Percentiles rank a stretch among this genome's conserved stretches.
Evolutionary conservation across 2,329 filamentous ascomycete species (phyloP).

Genomic region (Apiospora koreana): DNA sequence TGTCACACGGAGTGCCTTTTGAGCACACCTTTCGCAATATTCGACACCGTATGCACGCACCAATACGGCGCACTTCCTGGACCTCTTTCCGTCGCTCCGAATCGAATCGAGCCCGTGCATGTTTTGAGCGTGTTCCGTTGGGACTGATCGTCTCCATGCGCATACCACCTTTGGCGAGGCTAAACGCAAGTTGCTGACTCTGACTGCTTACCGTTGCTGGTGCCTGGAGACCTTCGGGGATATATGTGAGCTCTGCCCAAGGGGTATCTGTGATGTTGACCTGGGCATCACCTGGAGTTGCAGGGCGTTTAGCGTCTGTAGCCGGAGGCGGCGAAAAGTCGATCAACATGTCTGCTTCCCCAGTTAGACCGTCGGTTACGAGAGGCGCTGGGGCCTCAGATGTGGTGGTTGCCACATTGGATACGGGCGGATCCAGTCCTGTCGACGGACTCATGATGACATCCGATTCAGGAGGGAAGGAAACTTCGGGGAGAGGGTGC

Average conservation of each 20-base stretch:
- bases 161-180: slow-evolving; percentile 48
- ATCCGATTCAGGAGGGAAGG: background rate
- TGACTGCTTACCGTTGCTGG: slow-evolving; percentile 32
- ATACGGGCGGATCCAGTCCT: background rate
- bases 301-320: background rate
- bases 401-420: background rate
- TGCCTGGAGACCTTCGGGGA: slow-evolving; percentile 31
- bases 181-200: slow-evolving; percentile 27
- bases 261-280: slow-evolving; percentile 15
- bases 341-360: slow-evolving; percentile 33
- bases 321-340: background rate
- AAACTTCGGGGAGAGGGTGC: background rate
- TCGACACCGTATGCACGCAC: slow-evolving; percentile 66
- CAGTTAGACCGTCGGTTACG: slow-evolving; percentile 12
- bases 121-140: slow-evolving; percentile 49
- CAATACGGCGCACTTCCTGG: slow-evolving; percentile 64
- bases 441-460: background rate
- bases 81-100: slow-evolving; percentile 63
- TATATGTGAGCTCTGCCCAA: slow-evolving; percentile 35
- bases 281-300: background rate
- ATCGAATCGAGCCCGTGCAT: slow-evolving; percentile 59
- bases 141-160: slow-evolving; percentile 50
- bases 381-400: background rate
- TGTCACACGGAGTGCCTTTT: slow-evolving; percentile 62
- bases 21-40: slow-evolving; percentile 68